Conservation (phyloP, 1,284 basidiomycete species). For the Tilletia caries region DNA sequence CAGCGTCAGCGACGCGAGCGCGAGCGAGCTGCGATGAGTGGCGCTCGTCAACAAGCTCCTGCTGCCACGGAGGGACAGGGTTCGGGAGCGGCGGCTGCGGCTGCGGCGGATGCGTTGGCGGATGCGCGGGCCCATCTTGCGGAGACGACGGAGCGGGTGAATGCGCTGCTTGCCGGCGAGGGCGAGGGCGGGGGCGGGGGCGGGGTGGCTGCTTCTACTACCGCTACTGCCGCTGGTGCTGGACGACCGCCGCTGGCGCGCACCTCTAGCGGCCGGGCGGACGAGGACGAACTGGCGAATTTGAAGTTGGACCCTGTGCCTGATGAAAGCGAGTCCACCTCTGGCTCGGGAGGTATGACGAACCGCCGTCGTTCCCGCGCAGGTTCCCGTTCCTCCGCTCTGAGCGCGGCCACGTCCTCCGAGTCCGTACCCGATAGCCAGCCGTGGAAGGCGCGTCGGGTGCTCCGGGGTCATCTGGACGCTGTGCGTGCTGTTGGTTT, state of each 20-base stretch:
- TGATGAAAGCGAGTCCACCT: slow-evolving; percentile 26
- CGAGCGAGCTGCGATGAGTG: slow-evolving; percentile 15
- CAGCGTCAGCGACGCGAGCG: slow-evolving; percentile 34
- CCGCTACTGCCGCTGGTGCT: background rate
- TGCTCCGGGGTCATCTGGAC: slow-evolving; percentile 74
- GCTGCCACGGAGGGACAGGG: background rate
- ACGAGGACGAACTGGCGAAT: slow-evolving; percentile 41
- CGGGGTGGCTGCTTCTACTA: background rate
- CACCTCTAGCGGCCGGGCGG: slow-evolving; percentile 15
- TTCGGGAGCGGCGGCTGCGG: background rate
- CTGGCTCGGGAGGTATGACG: slow-evolving; percentile 9
- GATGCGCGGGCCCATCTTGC: slow-evolving; percentile 18
- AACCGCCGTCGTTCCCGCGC: background rate
- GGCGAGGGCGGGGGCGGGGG: background rate
- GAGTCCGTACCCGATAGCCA: slow-evolving; percentile 31
- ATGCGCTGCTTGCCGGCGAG: slow-evolving; percentile 13
- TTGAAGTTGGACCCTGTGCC: slow-evolving; percentile 31
- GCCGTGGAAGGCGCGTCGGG: slow-evolving; percentile 46
- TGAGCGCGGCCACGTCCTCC: background rate
- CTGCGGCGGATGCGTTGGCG: background rate
- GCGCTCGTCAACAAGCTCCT: background rate
- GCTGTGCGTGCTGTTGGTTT: slow-evolving; percentile 84
- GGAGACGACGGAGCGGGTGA: slow-evolving; percentile 37
- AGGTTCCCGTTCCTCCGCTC: background rate
- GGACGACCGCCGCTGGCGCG: background rate